Percentiles rank a stretch among this genome's conserved stretches.
Conservation (phyloP, 345 rosid genomes). For the Eucalyptus victrix region DNA sequence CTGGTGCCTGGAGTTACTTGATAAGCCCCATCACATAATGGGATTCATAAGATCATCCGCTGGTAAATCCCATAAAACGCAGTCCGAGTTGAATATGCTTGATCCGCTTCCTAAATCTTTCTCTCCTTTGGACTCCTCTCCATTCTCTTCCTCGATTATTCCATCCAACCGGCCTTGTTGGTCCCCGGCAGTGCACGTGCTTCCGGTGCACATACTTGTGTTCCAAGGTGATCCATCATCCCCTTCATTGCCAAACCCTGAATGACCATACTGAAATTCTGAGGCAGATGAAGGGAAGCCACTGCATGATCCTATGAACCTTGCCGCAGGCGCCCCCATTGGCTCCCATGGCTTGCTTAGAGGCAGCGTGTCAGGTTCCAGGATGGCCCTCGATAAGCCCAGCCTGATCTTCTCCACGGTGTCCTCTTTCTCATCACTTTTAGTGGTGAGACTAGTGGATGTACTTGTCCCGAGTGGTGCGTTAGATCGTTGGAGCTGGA, state of each 20-base stretch:
- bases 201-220: slow-evolving; percentile 31
- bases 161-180: slow-evolving; percentile 20
- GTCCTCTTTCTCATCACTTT: slow-evolving; percentile 35
- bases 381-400: slow-evolving; percentile 46
- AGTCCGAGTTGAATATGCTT: slow-evolving; percentile 56
- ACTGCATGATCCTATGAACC: slow-evolving; percentile 25
- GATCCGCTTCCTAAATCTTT: slow-evolving; percentile 29
- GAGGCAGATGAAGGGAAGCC: slow-evolving; percentile 12
- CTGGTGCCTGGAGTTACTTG: background rate
- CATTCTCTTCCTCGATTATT: slow-evolving; percentile 27
- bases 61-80: slow-evolving; percentile 81
- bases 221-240: slow-evolving; percentile 49
- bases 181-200: slow-evolving; percentile 27
- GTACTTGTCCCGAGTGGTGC: slow-evolving; percentile 9
- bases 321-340: slow-evolving; percentile 2
- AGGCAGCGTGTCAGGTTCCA: slow-evolving; percentile 24
- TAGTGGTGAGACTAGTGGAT: slow-evolving; percentile 16
- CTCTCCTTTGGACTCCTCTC: slow-evolving; percentile 39
- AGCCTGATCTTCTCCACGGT: slow-evolving; percentile 55
- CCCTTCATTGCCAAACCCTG: slow-evolving; percentile 33
- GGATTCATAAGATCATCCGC: slow-evolving; percentile 71
- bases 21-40: slow-evolving; percentile 18
- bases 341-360: slow-evolving; percentile 37
- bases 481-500: slow-evolving; percentile 50
- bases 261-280: slow-evolving; percentile 29